phyloP scores from a whole-genome alignment of 1,284 basidiomycete species.

The Thecaphora thlaspeos region DNA sequence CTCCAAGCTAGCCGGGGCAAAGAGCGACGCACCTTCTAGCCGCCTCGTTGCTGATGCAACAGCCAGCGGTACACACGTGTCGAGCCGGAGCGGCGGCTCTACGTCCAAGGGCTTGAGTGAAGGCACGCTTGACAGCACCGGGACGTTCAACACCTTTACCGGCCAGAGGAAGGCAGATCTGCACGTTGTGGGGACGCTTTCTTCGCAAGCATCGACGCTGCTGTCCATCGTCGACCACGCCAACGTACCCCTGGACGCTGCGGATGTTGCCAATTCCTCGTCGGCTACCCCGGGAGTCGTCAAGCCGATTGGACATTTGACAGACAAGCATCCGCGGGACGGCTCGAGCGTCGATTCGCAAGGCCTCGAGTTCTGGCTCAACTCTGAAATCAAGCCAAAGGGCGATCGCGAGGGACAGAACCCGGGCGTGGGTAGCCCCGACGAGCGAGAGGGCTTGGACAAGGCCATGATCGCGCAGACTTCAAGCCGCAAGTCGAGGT shows the following conservation, averaged over 20 bases:
- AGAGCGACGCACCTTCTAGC: too few relatives aligned
- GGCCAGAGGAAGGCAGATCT: slow-evolving; percentile 15
- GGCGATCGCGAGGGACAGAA: too few relatives aligned
- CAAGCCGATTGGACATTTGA: too few relatives aligned
- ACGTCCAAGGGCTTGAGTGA: slow-evolving; percentile 9
- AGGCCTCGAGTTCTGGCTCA: slow-evolving; percentile 5
- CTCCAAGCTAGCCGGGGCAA: too few relatives aligned
- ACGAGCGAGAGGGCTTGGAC: too few relatives aligned
- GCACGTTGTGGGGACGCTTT: slow-evolving; percentile 13
- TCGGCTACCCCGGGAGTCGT: too few relatives aligned
- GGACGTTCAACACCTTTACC: slow-evolving; percentile 22
- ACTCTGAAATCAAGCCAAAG: neutral
- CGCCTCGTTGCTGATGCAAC: too few relatives aligned
- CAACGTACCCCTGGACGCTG: slow-evolving; percentile 5
- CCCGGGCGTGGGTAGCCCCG: too few relatives aligned
- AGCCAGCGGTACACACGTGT: slow-evolving; percentile 5
- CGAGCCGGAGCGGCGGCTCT: neutral
- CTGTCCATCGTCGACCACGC: slow-evolving; percentile 4
- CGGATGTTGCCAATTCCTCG: too few relatives aligned
- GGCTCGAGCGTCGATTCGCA: too few relatives aligned
- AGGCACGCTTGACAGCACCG: slow-evolving; percentile 16
- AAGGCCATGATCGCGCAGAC: too few relatives aligned
- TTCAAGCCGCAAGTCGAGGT: neutral
- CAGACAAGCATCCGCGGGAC: neutral
- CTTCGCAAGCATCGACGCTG: slow-evolving; percentile 7